These are phyloP conservation scores for Globisporangium emineosum DNA, from an alignment of 352 stramenopile genomes.

Conservation along the genomic window DNA sequence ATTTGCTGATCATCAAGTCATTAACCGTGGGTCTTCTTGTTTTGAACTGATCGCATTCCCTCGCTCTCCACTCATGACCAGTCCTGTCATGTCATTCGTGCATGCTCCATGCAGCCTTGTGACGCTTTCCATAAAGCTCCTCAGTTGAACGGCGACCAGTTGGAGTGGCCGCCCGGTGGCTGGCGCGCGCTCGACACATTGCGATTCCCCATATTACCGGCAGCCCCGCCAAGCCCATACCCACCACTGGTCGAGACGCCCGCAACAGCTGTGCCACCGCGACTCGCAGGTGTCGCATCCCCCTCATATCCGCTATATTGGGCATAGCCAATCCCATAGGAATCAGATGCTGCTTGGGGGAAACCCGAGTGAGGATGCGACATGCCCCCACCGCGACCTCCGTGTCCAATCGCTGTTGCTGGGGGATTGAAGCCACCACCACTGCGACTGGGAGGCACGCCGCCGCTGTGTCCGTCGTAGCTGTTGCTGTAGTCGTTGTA, in stretches of 20 bases:
- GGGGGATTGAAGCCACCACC: background rate
- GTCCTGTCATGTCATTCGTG: too few relatives aligned
- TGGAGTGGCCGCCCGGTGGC: conserved; percentile 55
- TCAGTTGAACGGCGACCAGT: conserved; percentile 51
- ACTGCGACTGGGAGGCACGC: conserved; percentile 10
- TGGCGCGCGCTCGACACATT: conserved; percentile 30
- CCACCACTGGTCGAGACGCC: background rate
- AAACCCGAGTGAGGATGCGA: conserved; percentile 7
- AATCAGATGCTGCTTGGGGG: conserved; percentile 10
- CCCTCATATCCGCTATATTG: conserved; percentile 6
- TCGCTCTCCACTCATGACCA: too few relatives aligned
- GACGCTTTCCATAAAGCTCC: too few relatives aligned
- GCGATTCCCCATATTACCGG: conserved; percentile 2
- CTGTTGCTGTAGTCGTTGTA: background rate
- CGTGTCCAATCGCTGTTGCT: background rate
- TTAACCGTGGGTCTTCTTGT: too few relatives aligned
- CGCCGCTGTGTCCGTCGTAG: background rate
- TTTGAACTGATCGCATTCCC: background rate
- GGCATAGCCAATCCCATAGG: background rate
- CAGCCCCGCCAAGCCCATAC: background rate
- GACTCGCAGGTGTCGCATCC: conserved; percentile 15
- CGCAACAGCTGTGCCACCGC: conserved; percentile 7
- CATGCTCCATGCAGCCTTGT: background rate
- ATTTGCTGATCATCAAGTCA: background rate
- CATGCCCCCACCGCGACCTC: background rate